Evolutionary conservation across 2,329 filamentous ascomycete species (phyloP), one percentile per base, ranked within the genome.

Genomic region (Ceratocystis lukuohia): DNA sequence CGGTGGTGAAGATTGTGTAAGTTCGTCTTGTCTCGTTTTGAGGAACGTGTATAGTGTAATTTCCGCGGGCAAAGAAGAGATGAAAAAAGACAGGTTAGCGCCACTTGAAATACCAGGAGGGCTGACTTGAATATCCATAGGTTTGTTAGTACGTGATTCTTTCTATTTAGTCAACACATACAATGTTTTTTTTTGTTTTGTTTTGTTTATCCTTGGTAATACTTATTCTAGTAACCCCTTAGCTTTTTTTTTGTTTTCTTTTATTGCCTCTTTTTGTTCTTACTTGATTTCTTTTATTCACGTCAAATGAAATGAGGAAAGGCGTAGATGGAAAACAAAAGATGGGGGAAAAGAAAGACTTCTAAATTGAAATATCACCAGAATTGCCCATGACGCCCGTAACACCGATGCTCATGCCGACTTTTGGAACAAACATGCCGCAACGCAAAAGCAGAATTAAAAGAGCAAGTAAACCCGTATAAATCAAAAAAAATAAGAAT

Each of bases 61-160:
- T 45, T 8, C 22, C 30, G 6, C 25, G 10, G 12, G 10, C 22
- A 44, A 5, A 44, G 59, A 45, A 20, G 59, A 41, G 37, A 41
- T 41, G 37, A 12, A 63, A 63, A 62, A 63, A n/a, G 25, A 30
- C 37, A 12, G 20, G 53, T 2, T 25, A 25, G 5, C 25, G 22
- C 30, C 17, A 41, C 22, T 41, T 41, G 37, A 0, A 41, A 41
- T 41, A 15, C 12, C 37, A 15, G 10, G 37, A 15, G 37, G 37
- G 37, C 37, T 41, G 12, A 12, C 37, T 41, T 41, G 37, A 25
- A n/a, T 17, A 48, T 63, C 41, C 17, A 62, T 17, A 48, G 61
- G 61, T 64, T 59, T 56, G 61, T 64, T 59, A 44, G 30, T 62
- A 46, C 22, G 61, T 59, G 28, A 22, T 28, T 66, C 25, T 61